Evolutionary conservation across 805 yeast genomes (phyloP), one percentile per base, ranked within the genome.

Genomic region (Kregervanrija fluxuum): DNA sequence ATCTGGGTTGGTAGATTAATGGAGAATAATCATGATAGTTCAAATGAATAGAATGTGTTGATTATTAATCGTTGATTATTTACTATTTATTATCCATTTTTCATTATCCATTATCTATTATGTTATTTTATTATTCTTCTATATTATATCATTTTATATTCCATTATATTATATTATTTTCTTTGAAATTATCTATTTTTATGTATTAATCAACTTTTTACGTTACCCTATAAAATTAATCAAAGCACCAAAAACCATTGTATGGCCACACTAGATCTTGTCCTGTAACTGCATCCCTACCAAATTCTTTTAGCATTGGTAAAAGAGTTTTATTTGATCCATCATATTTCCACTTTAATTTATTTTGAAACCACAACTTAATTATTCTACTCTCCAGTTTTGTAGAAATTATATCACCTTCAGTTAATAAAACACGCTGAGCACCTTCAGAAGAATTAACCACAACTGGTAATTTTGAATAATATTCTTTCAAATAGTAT

Each of bases 241-340:
- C 15, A 41, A 34, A 35, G 43, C 43, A 22, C 42, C 43, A 42
- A 33, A 28, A 37, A 4, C 45, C 32, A 17, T 44, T 47, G 37
- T 17, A 40, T 2, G 33, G 40, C 49, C 46, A 42, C 4, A n/a
- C 17, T 3, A 30, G 2, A 32, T 17, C 35, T 3, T 34, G 9
- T 1, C 12, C 31, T 8, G 16, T 28, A 6, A 22, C 28, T 6
- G 34, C 38, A 17, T 9, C 11, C 12, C 33, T 15, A 30, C 45
- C 41, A 36, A 35, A 41, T 33, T 37, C 33, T 39, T 44, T 47
- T 22, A 22, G 14, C 41, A 41, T 48, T 30, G 46, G 44, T 10
- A 46, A 28, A 14, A 30, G 28, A 22, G 8, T 11, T 13, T 6
- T n/a, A 41, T 14, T 3, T 22, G 28, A 22, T 6, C 28, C 28